Conservation (phyloP, 2,329 filamentous ascomycete genomes). For the Colletotrichum sp. region DNA sequence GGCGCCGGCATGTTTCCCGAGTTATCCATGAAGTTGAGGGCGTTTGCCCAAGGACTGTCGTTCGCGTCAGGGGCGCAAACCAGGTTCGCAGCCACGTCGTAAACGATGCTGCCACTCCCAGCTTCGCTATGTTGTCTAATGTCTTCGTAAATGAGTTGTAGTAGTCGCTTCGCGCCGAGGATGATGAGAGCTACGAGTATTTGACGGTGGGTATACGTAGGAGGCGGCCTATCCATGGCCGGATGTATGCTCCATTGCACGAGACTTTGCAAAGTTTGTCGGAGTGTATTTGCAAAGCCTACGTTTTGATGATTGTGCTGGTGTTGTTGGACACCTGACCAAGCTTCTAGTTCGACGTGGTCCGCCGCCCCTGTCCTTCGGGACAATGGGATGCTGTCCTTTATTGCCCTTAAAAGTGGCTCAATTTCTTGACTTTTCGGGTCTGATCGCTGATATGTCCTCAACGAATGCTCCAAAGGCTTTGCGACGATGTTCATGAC, state of each 20-base stretch:
- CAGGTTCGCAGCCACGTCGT: slow-evolving; percentile 73
- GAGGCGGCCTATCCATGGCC: slow-evolving; percentile 58
- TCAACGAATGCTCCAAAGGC: slow-evolving; percentile 70
- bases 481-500: slow-evolving; percentile 76
- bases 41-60: slow-evolving; percentile 42
- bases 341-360: slow-evolving; percentile 71
- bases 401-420: slow-evolving; percentile 70
- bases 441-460: slow-evolving; percentile 69
- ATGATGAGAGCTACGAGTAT: slow-evolving; percentile 66
- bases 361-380: slow-evolving; percentile 68
- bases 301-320: slow-evolving; percentile 48
- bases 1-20: slow-evolving; percentile 38
- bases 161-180: slow-evolving; percentile 64
- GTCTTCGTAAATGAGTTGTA: slow-evolving; percentile 71
- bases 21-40: slow-evolving; percentile 37
- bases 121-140: slow-evolving; percentile 65
- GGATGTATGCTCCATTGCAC: slow-evolving; percentile 71
- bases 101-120: slow-evolving; percentile 64
- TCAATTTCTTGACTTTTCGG: slow-evolving; percentile 74
- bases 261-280: slow-evolving; percentile 66
- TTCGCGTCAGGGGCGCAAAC: slow-evolving; percentile 70
- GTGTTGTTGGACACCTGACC: slow-evolving; percentile 47
- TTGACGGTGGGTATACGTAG: slow-evolving; percentile 76
- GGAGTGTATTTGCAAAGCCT: slow-evolving; percentile 63
- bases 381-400: slow-evolving; percentile 61